phyloP scores from a whole-genome alignment of 2,329 filamentous ascomycete genomes.

The Hypoxylon rubiginosum region DNA sequence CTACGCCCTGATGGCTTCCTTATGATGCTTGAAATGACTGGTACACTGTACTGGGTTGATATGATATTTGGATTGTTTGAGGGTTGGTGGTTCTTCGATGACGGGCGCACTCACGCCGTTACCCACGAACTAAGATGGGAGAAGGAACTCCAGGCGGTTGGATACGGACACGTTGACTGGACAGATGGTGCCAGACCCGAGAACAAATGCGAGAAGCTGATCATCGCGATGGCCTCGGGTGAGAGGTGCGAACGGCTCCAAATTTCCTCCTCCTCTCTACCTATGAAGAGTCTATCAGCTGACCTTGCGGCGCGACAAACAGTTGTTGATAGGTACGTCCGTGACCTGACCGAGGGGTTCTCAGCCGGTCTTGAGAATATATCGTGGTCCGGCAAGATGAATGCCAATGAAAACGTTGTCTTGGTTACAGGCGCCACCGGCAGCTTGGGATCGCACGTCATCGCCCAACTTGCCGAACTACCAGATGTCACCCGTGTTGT shows the following conservation, averaged over 20 bases:
- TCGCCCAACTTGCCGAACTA: slow-evolving; percentile 46
- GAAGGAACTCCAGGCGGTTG: slow-evolving; percentile 42
- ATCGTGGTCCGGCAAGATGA: slow-evolving; percentile 40
- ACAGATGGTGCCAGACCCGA: slow-evolving; percentile 49
- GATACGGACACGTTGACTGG: slow-evolving; percentile 51
- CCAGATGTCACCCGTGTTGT: slow-evolving; percentile 50
- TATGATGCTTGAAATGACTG: slow-evolving; percentile 54
- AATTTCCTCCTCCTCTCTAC: slow-evolving; percentile 36
- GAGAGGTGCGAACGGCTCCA: slow-evolving; percentile 39
- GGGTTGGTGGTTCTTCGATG: slow-evolving; percentile 57
- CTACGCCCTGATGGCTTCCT: slow-evolving; percentile 54
- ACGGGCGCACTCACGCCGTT: slow-evolving; percentile 49
- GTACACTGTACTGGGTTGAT: slow-evolving; percentile 50
- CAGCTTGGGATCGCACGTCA: slow-evolving; percentile 56
- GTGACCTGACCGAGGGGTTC: slow-evolving; percentile 28
- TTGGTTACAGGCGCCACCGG: slow-evolving; percentile 58
- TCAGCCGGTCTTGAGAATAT: slow-evolving; percentile 39
- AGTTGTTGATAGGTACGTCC: slow-evolving; percentile 39
- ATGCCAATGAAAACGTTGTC: slow-evolving; percentile 39
- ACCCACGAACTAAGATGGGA: slow-evolving; percentile 44
- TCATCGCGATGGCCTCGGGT: slow-evolving; percentile 49
- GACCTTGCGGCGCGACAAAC: slow-evolving; percentile 33
- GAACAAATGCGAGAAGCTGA: slow-evolving; percentile 46
- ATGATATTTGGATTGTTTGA: slow-evolving; percentile 55
- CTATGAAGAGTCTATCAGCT: slow-evolving; percentile 39